Percentiles rank a stretch among this genome's conserved stretches.
These are phyloP conservation scores for Microbotryum violaceum DNA, from an alignment of 1,284 basidiomycete species.

Conservation along the genomic window DNA sequence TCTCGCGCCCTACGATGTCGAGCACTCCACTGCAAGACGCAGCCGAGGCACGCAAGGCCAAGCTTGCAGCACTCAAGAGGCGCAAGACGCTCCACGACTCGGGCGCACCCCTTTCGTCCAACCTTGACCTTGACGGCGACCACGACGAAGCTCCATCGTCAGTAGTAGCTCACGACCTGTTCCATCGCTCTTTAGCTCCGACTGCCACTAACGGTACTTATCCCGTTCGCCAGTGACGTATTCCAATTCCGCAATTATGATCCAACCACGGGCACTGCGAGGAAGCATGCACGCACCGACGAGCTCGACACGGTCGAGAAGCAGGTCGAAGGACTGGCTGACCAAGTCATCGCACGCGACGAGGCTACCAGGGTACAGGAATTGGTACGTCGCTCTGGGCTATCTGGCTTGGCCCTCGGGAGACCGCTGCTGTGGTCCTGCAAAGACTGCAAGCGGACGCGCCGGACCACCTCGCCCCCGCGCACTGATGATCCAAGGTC, in stretches of 20 bases:
- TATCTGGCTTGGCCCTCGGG: no score
- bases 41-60: constrained; percentile 75
- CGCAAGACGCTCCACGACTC: constrained; percentile 51
- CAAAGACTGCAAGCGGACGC: no score
- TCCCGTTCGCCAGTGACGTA: constrained; percentile 2
- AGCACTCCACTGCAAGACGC: constrained; percentile 56
- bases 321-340: constrained; percentile 71
- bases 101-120: background rate
- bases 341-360: constrained; percentile 75
- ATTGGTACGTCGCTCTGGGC: constrained; percentile 53
- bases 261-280: constrained; percentile 36
- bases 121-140: background rate
- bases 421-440: no score
- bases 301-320: constrained; percentile 77
- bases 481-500: no score
- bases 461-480: no score
- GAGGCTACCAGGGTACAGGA: constrained; percentile 76
- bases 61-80: constrained; percentile 69
- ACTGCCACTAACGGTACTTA: no score
- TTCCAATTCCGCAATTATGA: constrained; percentile 40
- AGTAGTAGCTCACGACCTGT: constrained; percentile 2
- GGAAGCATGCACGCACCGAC: constrained; percentile 46
- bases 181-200: background rate
- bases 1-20: constrained; percentile 49
- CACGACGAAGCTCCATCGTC: background rate